A percentile compares a stretch with the other conserved stretches of the same genome.
Conservation (phyloP, 2,329 filamentous ascomycete species). For the Stagonosporopsis chrysanthemi region DNA sequence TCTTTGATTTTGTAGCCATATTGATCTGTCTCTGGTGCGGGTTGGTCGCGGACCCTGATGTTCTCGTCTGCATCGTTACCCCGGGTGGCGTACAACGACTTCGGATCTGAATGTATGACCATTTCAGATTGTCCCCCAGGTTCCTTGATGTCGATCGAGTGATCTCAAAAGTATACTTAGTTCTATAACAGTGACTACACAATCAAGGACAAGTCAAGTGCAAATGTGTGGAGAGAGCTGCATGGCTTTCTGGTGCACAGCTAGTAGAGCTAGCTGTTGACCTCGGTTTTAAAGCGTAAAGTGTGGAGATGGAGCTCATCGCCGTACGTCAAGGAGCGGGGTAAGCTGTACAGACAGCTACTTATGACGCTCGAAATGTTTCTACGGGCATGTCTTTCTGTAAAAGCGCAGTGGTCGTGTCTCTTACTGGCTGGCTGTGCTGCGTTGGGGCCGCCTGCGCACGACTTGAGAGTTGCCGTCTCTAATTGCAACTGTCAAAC, state of each 20-base stretch:
- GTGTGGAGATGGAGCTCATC: constrained; percentile 9
- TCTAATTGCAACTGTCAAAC: background rate
- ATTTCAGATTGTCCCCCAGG: constrained; percentile 2
- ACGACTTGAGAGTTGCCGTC: background rate
- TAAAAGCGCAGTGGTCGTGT: no score
- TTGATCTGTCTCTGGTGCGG: constrained; percentile 48
- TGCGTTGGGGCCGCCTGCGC: background rate
- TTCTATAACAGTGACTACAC: background rate
- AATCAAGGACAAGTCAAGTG: background rate
- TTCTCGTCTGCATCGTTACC: constrained; percentile 38
- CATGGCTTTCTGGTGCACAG: background rate
- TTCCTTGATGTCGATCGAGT: background rate
- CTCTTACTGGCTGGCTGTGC: no score
- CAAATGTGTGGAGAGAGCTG: background rate
- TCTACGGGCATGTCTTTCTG: background rate
- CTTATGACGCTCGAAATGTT: background rate
- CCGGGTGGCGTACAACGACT: constrained; percentile 24
- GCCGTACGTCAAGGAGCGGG: constrained; percentile 9
- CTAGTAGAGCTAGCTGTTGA: constrained; percentile 9
- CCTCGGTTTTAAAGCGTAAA: constrained; percentile 15
- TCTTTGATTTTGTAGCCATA: constrained; percentile 54
- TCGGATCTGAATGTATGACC: constrained; percentile 32
- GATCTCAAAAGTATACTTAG: background rate
- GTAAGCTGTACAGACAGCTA: constrained; percentile 2
- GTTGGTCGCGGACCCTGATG: constrained; percentile 35